Evolutionary conservation across 2,329 filamentous ascomycete species (phyloP).

Genomic region (Diaporthe helianthi): DNA sequence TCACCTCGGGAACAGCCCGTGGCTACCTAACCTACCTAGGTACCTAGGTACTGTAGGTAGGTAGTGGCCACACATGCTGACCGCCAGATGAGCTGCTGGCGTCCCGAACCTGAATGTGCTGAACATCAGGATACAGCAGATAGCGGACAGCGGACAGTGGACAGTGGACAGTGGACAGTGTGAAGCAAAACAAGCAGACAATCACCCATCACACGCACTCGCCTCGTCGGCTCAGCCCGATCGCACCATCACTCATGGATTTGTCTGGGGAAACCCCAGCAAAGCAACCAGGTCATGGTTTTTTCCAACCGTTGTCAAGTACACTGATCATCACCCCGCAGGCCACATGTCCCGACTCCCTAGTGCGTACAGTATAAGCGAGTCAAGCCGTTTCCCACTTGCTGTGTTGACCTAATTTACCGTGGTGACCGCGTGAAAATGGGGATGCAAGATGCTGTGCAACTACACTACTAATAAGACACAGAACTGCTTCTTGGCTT

Average conservation of each 20-base stretch:
- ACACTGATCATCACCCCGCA: constrained; percentile 15
- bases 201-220: neutral
- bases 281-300: neutral
- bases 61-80: constrained; percentile 1
- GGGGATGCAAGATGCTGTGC: neutral
- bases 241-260: constrained; percentile 18
- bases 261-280: constrained; percentile 3
- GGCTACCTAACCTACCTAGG: neutral
- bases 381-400: constrained; percentile 6
- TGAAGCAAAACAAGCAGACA: neutral
- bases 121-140: too few relatives aligned
- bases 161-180: neutral
- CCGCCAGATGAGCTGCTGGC: neutral
- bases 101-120: too few relatives aligned
- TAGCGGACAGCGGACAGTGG: neutral
- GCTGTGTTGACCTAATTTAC: neutral
- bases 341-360: constrained; percentile 18
- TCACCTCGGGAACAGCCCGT: neutral
- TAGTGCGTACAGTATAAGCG: neutral
- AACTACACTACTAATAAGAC: too few relatives aligned
- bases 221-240: constrained; percentile 19
- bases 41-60: too few relatives aligned
- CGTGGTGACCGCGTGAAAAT: neutral
- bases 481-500: neutral
- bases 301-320: neutral